Evolutionary conservation across 768 basidiomycete genomes (phyloP).

Genomic region (Lactifluus echinatus): DNA sequence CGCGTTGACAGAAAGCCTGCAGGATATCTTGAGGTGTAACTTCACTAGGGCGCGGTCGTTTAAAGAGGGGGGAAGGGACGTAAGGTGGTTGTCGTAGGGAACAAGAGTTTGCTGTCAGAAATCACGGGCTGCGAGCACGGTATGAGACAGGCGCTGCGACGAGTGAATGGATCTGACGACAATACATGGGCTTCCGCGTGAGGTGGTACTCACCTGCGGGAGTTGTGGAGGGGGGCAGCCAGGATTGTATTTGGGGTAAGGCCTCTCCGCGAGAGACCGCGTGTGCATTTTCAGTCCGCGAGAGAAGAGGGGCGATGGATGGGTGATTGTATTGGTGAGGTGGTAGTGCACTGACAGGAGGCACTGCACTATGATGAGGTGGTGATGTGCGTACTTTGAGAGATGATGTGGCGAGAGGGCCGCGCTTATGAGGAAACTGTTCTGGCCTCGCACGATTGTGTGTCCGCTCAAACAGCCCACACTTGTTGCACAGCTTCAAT

Average conservation of each 20-base stretch:
- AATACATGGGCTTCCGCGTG: neutral
- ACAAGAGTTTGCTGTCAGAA: neutral
- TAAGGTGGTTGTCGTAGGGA: neutral
- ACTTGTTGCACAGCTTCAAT: slow-evolving; percentile 47
- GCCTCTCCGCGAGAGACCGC: slow-evolving; percentile 5
- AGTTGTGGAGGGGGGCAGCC: slow-evolving; percentile 13
- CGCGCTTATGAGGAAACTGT: slow-evolving; percentile 74
- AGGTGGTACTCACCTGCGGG: slow-evolving; percentile 3
- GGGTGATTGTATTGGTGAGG: slow-evolving; percentile 47
- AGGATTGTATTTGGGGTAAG: slow-evolving; percentile 15
- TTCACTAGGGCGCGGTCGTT: neutral
- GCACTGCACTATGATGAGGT: slow-evolving; percentile 31
- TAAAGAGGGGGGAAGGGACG: neutral
- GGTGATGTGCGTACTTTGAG: slow-evolving; percentile 33
- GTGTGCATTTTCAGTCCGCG: slow-evolving; percentile 27
- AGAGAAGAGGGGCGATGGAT: slow-evolving; percentile 40
- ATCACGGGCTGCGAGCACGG: slow-evolving; percentile 13
- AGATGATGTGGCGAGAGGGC: slow-evolving; percentile 49
- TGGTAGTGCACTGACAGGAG: slow-evolving; percentile 38
- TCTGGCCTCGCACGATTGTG: slow-evolving; percentile 72
- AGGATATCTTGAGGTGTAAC: neutral
- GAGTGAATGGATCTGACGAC: slow-evolving; percentile 2
- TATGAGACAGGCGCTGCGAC: slow-evolving; percentile 10
- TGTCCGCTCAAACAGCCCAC: slow-evolving; percentile 73
- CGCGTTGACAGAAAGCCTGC: neutral